These are phyloP conservation scores for Eucalyptus grandis DNA, from an alignment of 345 rosid species.

Conservation along the genomic window DNA sequence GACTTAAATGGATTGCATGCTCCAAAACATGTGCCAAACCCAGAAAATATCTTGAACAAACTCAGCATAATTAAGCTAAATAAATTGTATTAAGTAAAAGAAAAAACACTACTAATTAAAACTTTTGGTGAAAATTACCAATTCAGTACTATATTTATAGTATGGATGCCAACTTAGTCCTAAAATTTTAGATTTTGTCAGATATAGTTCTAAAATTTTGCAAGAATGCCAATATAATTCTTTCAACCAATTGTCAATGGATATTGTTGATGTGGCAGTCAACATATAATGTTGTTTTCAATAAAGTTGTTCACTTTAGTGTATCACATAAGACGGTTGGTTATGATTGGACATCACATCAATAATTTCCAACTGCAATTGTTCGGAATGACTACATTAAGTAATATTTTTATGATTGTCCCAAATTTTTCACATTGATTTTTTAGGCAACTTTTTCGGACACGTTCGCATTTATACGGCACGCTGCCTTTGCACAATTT, in stretches of 20 bases:
- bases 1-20: not conserved
- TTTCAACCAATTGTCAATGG: fast-evolving
- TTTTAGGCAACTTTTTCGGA: not conserved
- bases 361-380: fast-evolving
- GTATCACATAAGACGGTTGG: fast-evolving
- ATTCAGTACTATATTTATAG: fast-evolving
- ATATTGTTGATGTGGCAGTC: fast-evolving
- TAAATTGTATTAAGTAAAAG: not conserved
- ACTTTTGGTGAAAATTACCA: not conserved
- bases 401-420: not conserved
- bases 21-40: not conserved
- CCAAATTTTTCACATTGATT: not conserved
- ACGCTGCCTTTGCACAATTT: not conserved
- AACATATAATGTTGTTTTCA: not conserved
- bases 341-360: fast-evolving
- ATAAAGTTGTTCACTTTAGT: not conserved
- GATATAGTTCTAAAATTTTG: not conserved
- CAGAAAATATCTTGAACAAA: not conserved
- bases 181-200: not conserved
- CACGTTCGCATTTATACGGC: not conserved
- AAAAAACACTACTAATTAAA: not conserved
- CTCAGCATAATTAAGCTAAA: not conserved
- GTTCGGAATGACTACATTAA: too few species aligned
- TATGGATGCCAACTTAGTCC: not conserved
- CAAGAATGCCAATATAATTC: not conserved